These are phyloP conservation scores for Ceratocystis diversiconidia DNA, from an alignment of 2,329 filamentous ascomycete species.

Conservation along the genomic window DNA sequence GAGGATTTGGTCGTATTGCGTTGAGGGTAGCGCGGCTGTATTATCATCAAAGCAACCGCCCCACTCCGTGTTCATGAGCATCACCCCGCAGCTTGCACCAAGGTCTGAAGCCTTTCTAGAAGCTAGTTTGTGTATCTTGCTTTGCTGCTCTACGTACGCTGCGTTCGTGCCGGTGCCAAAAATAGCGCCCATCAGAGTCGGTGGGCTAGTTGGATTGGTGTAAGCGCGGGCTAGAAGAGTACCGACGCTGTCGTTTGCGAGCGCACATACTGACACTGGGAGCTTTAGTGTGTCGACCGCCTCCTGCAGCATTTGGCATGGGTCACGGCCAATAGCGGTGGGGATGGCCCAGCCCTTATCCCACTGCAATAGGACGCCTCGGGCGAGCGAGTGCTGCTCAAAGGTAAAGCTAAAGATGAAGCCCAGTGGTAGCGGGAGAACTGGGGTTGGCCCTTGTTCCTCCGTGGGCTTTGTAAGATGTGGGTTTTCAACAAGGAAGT, in stretches of 20 bases:
- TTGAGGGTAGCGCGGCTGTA: slow-evolving; percentile 54
- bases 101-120: slow-evolving; percentile 31
- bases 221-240: slow-evolving; percentile 69
- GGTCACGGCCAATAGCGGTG: slow-evolving; percentile 62
- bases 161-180: slow-evolving; percentile 74
- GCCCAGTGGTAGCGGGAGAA: slow-evolving; percentile 20
- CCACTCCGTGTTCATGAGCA: slow-evolving; percentile 76
- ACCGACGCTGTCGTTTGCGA: slow-evolving; percentile 70
- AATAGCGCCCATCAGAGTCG: slow-evolving; percentile 60
- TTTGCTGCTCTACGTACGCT: slow-evolving; percentile 63
- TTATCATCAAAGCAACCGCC: slow-evolving; percentile 59
- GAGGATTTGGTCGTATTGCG: slow-evolving; percentile 50
- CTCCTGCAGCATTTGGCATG: slow-evolving; percentile 55
- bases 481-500: slow-evolving; percentile 37
- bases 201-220: slow-evolving; percentile 54
- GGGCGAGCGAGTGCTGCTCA: slow-evolving; percentile 51
- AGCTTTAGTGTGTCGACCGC: slow-evolving; percentile 56
- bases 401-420: slow-evolving; percentile 55
- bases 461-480: not conserved
- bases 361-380: slow-evolving; percentile 60
- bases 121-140: slow-evolving; percentile 31
- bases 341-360: slow-evolving; percentile 69
- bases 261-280: slow-evolving; percentile 56
- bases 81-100: slow-evolving; percentile 50
- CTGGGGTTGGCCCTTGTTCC: not conserved